phyloP scores from a whole-genome alignment of 192 early-diverging fungal genomes.

The Phlyctochytrium bullatum region DNA sequence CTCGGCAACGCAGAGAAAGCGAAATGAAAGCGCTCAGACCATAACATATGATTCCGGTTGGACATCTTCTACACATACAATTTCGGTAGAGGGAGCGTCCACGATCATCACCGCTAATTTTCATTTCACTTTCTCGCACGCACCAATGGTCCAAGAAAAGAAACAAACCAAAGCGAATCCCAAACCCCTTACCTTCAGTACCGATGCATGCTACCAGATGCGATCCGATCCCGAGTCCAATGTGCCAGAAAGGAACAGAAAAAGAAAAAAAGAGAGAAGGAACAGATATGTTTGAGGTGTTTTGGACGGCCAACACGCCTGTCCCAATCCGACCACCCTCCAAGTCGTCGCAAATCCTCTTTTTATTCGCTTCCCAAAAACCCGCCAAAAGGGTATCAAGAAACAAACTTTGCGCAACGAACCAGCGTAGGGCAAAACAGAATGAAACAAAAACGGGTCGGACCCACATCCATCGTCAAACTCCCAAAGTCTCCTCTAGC shows the following conservation, averaged over 20 bases:
- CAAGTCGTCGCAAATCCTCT: too few relatives aligned
- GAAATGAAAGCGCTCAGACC: conserved; percentile 17
- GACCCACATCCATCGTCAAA: too few relatives aligned
- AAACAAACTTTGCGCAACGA: too few relatives aligned
- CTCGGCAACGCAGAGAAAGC: background rate
- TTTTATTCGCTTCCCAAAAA: too few relatives aligned
- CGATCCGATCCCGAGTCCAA: background rate
- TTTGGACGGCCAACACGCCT: too few relatives aligned
- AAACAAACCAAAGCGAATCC: too few relatives aligned
- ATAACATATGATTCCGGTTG: conserved; percentile 33
- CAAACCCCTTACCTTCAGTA: background rate
- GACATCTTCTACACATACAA: conserved; percentile 7
- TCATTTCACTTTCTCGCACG: background rate
- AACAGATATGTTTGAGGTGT: background rate
- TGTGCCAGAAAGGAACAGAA: background rate
- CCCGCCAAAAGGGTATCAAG: too few relatives aligned
- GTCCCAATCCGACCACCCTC: too few relatives aligned
- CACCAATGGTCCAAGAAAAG: background rate
- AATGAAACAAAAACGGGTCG: too few relatives aligned
- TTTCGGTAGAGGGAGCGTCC: conserved; percentile 33
- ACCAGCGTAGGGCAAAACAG: too few relatives aligned
- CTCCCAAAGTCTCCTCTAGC: too few relatives aligned
- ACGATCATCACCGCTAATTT: conserved; percentile 19
- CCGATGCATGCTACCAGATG: background rate
- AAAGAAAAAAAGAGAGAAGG: background rate